Evolutionary conservation across 2,329 filamentous ascomycete genomes (phyloP).

Genomic region (Chaetomium strumarium): DNA sequence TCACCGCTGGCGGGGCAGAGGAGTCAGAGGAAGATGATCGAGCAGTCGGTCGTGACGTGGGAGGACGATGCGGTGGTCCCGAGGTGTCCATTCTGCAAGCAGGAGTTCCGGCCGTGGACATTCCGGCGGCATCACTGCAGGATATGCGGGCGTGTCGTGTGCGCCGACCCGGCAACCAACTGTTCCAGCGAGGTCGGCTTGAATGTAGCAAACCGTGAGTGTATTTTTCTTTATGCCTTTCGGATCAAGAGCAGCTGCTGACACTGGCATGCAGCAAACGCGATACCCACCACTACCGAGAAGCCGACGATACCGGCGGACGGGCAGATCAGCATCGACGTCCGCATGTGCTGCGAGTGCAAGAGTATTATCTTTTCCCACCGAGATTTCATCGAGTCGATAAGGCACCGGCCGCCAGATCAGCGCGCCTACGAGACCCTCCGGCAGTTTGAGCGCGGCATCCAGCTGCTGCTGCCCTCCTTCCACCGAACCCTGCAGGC

Average conservation of each 20-base stretch:
- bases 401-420: conserved; percentile 63
- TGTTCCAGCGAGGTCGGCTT: conserved; percentile 83
- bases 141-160: conserved; percentile 88
- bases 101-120: conserved; percentile 89
- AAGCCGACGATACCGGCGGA: conserved; percentile 25
- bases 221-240: rapidly evolving
- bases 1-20: conserved; percentile 62
- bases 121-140: conserved; percentile 93
- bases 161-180: conserved; percentile 74
- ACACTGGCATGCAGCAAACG: conserved; percentile 16
- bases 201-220: conserved; percentile 56
- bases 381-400: conserved; percentile 69
- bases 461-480: conserved; percentile 70
- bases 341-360: conserved; percentile 92
- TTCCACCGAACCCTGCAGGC: conserved; percentile 73
- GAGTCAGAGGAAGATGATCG: conserved; percentile 71
- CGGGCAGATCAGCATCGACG: conserved; percentile 62
- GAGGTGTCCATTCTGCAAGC: conserved; percentile 89
- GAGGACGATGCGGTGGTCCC: conserved; percentile 79
- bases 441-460: conserved; percentile 81
- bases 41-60: conserved; percentile 92
- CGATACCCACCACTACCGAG: conserved; percentile 32
- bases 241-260: not conserved
- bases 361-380: conserved; percentile 56
- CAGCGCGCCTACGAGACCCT: conserved; percentile 79